Conservation (phyloP, 768 basidiomycete genomes). For the Tubosaeta sp. region DNA sequence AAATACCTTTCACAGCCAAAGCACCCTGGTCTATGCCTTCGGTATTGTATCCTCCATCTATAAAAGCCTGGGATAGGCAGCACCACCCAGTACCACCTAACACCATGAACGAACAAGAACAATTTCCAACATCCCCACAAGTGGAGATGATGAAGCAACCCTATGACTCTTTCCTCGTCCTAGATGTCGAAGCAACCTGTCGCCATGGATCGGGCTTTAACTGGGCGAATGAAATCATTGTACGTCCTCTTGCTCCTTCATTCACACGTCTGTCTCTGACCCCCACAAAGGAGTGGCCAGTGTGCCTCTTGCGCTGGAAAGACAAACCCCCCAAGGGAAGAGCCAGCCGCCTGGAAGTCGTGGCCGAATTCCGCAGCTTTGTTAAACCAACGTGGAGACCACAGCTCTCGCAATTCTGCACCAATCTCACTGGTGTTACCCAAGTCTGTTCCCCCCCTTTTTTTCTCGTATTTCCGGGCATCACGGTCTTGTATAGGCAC, state of each 20-base stretch:
- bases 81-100: conserved; percentile 1
- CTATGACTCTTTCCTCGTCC: conserved; percentile 78
- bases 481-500: conserved; percentile 45
- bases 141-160: conserved; percentile 37
- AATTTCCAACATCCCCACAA: conserved; percentile 1
- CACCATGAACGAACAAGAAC: not conserved
- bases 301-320: conserved; percentile 82
- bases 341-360: conserved; percentile 58
- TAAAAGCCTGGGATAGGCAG: conserved; percentile 5
- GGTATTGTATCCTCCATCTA: conserved; percentile 8
- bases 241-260: conserved; percentile 36
- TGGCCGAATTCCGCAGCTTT: conserved; percentile 84
- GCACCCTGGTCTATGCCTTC: conserved; percentile 15
- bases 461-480: not conserved
- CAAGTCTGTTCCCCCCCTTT: conserved; percentile 58
- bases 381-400: conserved; percentile 88
- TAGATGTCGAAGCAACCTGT: conserved; percentile 91
- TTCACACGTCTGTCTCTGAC: conserved; percentile 3
- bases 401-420: conserved; percentile 78
- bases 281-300: conserved; percentile 72
- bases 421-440: conserved; percentile 81
- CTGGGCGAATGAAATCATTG: conserved; percentile 96
- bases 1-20: not conserved
- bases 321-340: conserved; percentile 49
- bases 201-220: conserved; percentile 59